Conservation (phyloP, 140 eudicot genomes). For the Senecio squalidus region DNA sequence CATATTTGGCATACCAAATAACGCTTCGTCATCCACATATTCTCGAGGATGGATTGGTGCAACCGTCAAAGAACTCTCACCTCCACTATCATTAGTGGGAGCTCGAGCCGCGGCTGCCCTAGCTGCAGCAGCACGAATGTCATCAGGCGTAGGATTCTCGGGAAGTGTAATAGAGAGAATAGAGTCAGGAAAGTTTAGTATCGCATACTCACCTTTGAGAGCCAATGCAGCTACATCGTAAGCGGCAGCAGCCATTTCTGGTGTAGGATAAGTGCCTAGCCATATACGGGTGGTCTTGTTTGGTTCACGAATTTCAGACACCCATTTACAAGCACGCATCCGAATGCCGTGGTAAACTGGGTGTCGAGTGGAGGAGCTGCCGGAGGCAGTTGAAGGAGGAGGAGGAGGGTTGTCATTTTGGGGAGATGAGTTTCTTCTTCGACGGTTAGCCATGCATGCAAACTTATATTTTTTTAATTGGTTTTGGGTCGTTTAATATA, state of each 20-base stretch:
- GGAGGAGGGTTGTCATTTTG: not conserved
- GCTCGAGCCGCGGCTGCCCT: conserved; percentile 41
- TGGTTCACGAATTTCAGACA: conserved; percentile 80
- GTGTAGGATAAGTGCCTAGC: conserved; percentile 61
- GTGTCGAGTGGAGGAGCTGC: conserved; percentile 29
- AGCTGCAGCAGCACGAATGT: conserved; percentile 59
- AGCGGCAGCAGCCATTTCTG: conserved; percentile 78
- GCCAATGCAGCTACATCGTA: conserved; percentile 73
- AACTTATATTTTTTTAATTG: not conserved
- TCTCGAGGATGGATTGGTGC: too few relatives aligned
- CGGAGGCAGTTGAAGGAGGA: not conserved
- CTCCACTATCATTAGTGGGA: conserved; percentile 1
- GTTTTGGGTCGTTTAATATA: not conserved
- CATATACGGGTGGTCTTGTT: conserved; percentile 50
- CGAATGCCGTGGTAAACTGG: conserved; percentile 59
- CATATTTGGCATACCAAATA: too few relatives aligned
- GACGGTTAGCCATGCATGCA: not conserved
- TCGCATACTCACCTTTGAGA: conserved; percentile 33
- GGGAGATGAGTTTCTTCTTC: not conserved
- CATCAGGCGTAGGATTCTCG: conserved; percentile 34
- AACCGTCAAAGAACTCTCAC: too few relatives aligned
- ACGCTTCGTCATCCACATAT: too few relatives aligned
- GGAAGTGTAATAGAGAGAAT: conserved; percentile 38
- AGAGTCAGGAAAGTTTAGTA: conserved; percentile 41
- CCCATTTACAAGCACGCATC: conserved; percentile 63